A percentile compares a stretch with the other conserved stretches of the same genome.
Evolutionary conservation across 768 basidiomycete genomes (phyloP).

Genomic region (Coprinopsis cinerea): DNA sequence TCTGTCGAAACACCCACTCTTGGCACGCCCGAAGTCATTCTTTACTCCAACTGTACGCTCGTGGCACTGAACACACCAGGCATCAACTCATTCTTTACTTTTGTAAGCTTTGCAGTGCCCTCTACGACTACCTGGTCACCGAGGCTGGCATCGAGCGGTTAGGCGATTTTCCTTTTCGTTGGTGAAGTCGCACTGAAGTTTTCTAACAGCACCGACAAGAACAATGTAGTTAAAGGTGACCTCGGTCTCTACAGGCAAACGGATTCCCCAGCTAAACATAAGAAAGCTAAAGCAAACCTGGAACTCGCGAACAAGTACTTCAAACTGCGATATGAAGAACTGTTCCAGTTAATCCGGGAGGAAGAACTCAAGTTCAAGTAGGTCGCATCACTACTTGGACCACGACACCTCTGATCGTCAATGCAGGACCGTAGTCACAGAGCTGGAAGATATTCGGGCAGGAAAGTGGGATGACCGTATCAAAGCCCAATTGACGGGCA

Average conservation of each 20-base stretch:
- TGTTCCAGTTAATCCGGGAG: constrained; percentile 60
- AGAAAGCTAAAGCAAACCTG: constrained; percentile 56
- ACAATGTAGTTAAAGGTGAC: constrained; percentile 49
- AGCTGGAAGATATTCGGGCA: constrained; percentile 71
- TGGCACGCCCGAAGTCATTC: constrained; percentile 54
- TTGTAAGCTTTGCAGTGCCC: constrained; percentile 65
- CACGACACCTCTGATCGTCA: background rate
- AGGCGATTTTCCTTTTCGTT: constrained; percentile 21
- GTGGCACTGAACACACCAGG: background rate
- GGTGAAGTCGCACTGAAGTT: constrained; percentile 1
- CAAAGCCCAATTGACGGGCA: constrained; percentile 23
- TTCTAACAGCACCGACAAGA: constrained; percentile 41
- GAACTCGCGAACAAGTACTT: constrained; percentile 75
- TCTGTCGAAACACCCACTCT: constrained; percentile 65
- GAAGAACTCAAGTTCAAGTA: constrained; percentile 82
- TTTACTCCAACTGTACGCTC: constrained; percentile 43
- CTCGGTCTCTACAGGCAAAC: background rate
- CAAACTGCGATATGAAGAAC: constrained; percentile 58
- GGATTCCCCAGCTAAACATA: background rate
- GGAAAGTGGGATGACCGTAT: constrained; percentile 61
- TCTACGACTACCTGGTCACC: constrained; percentile 65
- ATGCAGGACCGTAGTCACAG: constrained; percentile 54
- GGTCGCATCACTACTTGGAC: constrained; percentile 11
- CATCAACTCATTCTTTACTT: constrained; percentile 7
- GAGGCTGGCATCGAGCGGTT: constrained; percentile 63